A percentile compares a stretch with the other conserved stretches of the same genome.
Evolutionary conservation across 2,329 filamentous ascomycete species (phyloP).

Genomic region (Talaromyces sp.): DNA sequence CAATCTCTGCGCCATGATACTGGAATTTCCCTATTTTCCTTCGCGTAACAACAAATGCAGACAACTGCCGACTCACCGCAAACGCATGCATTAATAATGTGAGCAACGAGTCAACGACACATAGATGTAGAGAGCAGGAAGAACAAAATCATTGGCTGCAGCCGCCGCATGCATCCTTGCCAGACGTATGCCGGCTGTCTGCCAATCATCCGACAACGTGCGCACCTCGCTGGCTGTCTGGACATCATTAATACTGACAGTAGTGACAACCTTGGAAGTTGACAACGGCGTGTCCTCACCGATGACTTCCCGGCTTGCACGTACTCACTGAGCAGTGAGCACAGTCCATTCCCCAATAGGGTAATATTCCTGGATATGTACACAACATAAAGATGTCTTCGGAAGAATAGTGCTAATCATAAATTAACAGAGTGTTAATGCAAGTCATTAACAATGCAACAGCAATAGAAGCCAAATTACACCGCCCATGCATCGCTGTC

Average conservation of each 20-base stretch:
- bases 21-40: background rate
- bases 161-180: background rate
- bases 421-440: background rate
- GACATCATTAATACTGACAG: background rate
- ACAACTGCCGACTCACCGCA: background rate
- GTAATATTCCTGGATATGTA: background rate
- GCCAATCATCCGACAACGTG: conserved; percentile 13
- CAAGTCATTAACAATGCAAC: background rate
- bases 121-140: background rate
- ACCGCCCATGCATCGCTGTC: background rate
- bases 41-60: background rate
- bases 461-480: background rate
- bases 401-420: background rate
- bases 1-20: too few species aligned
- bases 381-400: background rate
- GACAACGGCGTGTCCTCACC: background rate
- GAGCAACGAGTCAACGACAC: too few species aligned
- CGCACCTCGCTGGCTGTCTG: background rate
- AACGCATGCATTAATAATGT: too few species aligned
- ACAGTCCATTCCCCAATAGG: background rate
- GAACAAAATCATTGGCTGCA: background rate
- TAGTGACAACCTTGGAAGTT: background rate
- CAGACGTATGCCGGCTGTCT: background rate
- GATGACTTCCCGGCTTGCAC: background rate
- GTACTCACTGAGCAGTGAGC: background rate